Percentiles rank a stretch among this genome's conserved stretches.
Conservation (phyloP, 2,329 filamentous ascomycete genomes). For the Lasiodiplodia citricola region DNA sequence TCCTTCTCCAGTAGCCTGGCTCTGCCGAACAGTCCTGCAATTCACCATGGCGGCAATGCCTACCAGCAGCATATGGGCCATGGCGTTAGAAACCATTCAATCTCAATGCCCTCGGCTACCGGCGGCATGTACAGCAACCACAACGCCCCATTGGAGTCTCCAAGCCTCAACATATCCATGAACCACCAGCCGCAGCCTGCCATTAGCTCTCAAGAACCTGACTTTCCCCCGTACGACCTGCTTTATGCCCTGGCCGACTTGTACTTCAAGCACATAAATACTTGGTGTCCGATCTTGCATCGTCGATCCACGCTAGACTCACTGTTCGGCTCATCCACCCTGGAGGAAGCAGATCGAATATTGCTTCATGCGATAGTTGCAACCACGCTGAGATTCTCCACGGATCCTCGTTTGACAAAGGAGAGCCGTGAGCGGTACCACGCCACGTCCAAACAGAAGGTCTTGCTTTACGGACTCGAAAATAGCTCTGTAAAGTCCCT, state of each 20-base stretch:
- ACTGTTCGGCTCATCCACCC: constrained; percentile 74
- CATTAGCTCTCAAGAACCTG: constrained; percentile 43
- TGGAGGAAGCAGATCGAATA: constrained; percentile 82
- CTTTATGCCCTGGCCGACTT: constrained; percentile 65
- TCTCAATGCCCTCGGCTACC: constrained; percentile 26
- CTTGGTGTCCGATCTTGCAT: constrained; percentile 86
- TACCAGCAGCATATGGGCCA: constrained; percentile 28
- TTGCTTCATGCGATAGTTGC: constrained; percentile 88
- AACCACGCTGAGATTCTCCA: constrained; percentile 83
- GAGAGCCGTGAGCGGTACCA: constrained; percentile 78
- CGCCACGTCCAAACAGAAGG: constrained; percentile 80
- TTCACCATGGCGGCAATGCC: constrained; percentile 23
- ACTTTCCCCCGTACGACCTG: constrained; percentile 65
- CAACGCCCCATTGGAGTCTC: constrained; percentile 60
- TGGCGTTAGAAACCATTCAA: constrained; percentile 25
- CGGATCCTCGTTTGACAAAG: constrained; percentile 74
- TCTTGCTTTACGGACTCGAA: constrained; percentile 85
- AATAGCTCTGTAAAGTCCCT: constrained; percentile 88
- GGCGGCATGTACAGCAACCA: constrained; percentile 37
- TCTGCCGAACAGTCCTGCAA: constrained; percentile 21
- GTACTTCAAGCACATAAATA: constrained; percentile 69
- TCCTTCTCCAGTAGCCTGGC: constrained; percentile 33
- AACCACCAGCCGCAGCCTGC: constrained; percentile 26
- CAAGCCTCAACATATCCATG: constrained; percentile 59
- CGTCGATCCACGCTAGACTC: constrained; percentile 80